Evolutionary conservation across 345 rosid species (phyloP), one percentile per base, ranked within the genome.

Genomic region (Rhodamnia argentea): DNA sequence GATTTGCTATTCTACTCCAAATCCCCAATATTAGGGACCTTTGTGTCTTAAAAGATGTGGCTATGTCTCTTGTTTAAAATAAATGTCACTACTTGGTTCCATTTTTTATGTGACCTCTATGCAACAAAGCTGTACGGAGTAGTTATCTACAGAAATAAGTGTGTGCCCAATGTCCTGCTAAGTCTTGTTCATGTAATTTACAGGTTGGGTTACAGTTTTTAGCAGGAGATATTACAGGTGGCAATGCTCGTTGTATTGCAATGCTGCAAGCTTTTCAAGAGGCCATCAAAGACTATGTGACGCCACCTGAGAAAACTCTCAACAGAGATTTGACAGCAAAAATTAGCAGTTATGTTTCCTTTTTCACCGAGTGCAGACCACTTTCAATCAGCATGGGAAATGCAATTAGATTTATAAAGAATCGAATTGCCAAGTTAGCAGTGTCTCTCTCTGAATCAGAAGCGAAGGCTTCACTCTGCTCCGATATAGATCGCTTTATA

Each of bases 321-420:
- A 85, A 84, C 87, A 92, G 99, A 87, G 99, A 96, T 87, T 92
- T 97, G 88, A 96, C 99, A 44, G 90, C 99, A 6, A 96, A 91
- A 89, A 91, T 97, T 64, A 93, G 98, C 88, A 93, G 94, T 89
- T 95, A 94, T 70, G 98, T 96, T 86, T 97, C 99, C 13, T 97
- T 97, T 89, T 90, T 96, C 55, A 95, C 90, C 52, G 98, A 97
- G 85, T 97, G 99, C 85, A 94, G 98, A 14, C 98, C 99, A 64
- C 98, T 97, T 85, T 96, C 99, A 42, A 87, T 95, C 84, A 97
- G 99, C 90, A 97, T 97, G 99, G 99, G 99, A 32, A 96, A 97
- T 87, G 96, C 98, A 11, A 96, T 97, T 86, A 92, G 97, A 85
- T 97, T 95, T 88, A 84, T 96, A 52, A 95, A 97, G 90, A 94